Evolutionary conservation across 345 rosid genomes (phyloP), one percentile per base, ranked within the genome.

Genomic region (Euclidium syriacum): DNA sequence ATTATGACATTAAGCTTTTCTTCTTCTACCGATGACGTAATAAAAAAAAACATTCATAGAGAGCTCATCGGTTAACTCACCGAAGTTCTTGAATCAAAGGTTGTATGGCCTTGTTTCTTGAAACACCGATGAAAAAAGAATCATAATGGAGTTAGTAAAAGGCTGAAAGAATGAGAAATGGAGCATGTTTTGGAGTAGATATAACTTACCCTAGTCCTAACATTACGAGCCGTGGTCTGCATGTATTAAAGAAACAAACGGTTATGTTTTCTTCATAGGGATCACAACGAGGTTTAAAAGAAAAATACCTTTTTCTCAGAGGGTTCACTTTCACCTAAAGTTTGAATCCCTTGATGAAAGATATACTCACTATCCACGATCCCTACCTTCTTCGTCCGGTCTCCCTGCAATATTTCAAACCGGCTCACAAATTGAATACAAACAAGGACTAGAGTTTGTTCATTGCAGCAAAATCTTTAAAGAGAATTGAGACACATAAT

Each of bases 301-400:
- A 7, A 62, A 10, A 11, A 44, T 35, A 81, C 96, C 90, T 85
- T 82, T 62, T 62, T 80, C 8, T 48, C 63, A 11, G 83, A 57
- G 10, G 66, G 71, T 43, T 60, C 82, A 56, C 74, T 70, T 33
- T 90, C 96, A 39, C 99, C 99, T 66, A 88, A 69, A 48, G 91
- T 84, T 71, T 88, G 92, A 75, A 90, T 95, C 26, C 95, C 95
- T 73, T 80, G 75, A 73, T 95, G 99, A 71, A 90, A 74, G 38
- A 95, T 73, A 58, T 84, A 95, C 77, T 95, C 96, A 1, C 89
- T 83, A 58, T 95, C 99, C 51, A 95, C 70, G 14, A 95, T 71
- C 30, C 99, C 99, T 5, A 95, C 91, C 33, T 88, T 95, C 77
- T 73, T 82, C 3, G 95, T 78, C 9, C 97, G 85, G 55, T 95